phyloP scores from a whole-genome alignment of 805 yeast genomes.

The Yarrowia osloensis region DNA sequence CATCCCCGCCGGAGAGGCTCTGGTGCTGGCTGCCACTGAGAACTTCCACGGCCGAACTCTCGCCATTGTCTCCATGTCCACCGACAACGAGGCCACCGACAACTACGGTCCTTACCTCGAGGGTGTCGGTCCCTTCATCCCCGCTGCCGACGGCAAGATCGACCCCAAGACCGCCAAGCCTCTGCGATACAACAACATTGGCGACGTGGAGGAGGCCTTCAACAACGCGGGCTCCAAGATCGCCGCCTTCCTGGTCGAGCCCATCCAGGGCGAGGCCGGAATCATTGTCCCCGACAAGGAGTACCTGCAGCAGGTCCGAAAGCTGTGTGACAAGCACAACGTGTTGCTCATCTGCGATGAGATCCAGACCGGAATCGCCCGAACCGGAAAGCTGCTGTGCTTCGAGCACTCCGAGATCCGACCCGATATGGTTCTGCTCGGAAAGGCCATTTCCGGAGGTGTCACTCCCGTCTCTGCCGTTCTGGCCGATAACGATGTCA shows the following conservation, averaged over 20 bases:
- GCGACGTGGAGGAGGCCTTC: conserved; percentile 82
- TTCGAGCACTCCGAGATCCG: conserved; percentile 81
- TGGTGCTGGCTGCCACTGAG: conserved; percentile 80
- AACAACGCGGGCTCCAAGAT: conserved; percentile 80
- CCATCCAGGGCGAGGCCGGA: conserved; percentile 98
- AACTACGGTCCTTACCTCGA: conserved; percentile 87
- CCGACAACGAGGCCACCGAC: conserved; percentile 89
- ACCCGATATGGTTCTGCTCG: conserved; percentile 87
- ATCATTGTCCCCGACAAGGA: conserved; percentile 89
- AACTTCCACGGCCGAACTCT: conserved; percentile 97
- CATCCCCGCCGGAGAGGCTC: conserved; percentile 80
- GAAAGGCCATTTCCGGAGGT: conserved; percentile 96
- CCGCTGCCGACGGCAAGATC: conserved; percentile 55
- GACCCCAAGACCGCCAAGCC: conserved; percentile 43
- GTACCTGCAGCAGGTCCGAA: conserved; percentile 72
- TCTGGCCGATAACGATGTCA: conserved; percentile 82
- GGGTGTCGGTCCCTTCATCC: conserved; percentile 81
- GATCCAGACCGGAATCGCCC: conserved; percentile 95
- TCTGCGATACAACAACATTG: conserved; percentile 80
- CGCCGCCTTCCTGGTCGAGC: conserved; percentile 90
- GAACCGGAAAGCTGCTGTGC: conserved; percentile 93
- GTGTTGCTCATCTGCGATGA: conserved; percentile 92
- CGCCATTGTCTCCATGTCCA: conserved; percentile 93
- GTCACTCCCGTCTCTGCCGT: conserved; percentile 91
- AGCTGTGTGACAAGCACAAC: conserved; percentile 77